A percentile compares a stretch with the other conserved stretches of the same genome.
These are phyloP conservation scores for Cymbopogon citratus DNA, from an alignment of 176 grass and related monocot genomes.

Conservation along the genomic window DNA sequence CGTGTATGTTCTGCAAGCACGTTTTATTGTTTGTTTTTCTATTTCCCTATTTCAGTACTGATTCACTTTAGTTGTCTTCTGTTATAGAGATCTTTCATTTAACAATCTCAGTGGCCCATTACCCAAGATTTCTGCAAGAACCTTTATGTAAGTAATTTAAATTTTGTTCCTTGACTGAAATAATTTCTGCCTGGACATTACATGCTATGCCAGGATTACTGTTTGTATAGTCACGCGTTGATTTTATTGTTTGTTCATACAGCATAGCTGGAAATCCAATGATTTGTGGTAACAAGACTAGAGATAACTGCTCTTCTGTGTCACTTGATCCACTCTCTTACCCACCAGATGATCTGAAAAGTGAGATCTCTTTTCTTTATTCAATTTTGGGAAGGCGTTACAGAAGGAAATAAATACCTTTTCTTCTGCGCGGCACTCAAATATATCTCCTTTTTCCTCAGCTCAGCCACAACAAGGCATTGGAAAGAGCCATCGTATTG, in stretches of 20 bases:
- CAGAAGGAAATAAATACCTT: not conserved
- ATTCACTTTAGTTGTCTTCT: slow-evolving; percentile 2
- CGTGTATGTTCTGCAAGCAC: slow-evolving; percentile 41
- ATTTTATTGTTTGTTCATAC: slow-evolving; percentile 28
- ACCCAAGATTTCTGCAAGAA: slow-evolving; percentile 86
- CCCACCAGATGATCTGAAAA: slow-evolving; percentile 80
- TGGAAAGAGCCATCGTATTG: slow-evolving; percentile 46
- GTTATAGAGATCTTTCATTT: slow-evolving; percentile 75
- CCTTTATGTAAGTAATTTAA: slow-evolving; percentile 58
- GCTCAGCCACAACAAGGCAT: slow-evolving; percentile 58
- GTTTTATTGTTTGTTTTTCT: not conserved
- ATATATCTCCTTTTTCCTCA: slow-evolving; percentile 49
- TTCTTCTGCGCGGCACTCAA: not conserved
- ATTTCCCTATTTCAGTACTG: not conserved
- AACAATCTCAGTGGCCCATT: slow-evolving; percentile 86
- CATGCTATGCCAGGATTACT: not conserved
- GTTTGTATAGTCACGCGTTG: not conserved
- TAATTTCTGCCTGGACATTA: not conserved
- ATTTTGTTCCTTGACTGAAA: not conserved
- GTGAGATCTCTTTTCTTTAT: slow-evolving; percentile 37
- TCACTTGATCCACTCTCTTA: slow-evolving; percentile 81
- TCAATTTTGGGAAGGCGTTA: not conserved
- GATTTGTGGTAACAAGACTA: slow-evolving; percentile 58
- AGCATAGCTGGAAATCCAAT: slow-evolving; percentile 81
- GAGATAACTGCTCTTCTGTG: slow-evolving; percentile 68